A percentile compares a stretch with the other conserved stretches of the same genome.
phyloP scores from a whole-genome alignment of 192 early-diverging fungal genomes.

The Dissophora globulifera region DNA sequence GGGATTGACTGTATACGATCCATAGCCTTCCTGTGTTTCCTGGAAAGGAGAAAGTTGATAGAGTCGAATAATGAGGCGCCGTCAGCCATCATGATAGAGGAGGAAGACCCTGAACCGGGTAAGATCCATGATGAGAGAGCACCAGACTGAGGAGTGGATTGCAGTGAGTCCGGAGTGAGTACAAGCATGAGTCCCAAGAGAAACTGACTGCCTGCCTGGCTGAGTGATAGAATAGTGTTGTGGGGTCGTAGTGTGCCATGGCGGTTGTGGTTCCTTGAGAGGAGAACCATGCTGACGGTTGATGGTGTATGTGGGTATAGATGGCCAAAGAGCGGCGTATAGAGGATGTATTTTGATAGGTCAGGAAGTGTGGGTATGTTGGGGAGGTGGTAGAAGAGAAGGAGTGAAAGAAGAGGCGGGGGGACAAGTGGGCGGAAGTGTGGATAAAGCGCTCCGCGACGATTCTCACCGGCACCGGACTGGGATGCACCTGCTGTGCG shows the following conservation, averaged over 20 bases:
- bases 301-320: neutral
- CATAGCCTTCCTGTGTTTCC: neutral
- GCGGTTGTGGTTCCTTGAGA: too few species aligned
- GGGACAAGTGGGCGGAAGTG: neutral
- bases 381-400: neutral
- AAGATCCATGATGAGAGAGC: neutral
- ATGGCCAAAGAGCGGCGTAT: too few species aligned
- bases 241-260: too few species aligned
- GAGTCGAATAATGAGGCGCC: conserved; percentile 23
- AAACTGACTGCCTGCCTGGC: conserved; percentile 17
- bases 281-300: neutral
- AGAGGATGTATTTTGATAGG: too few species aligned
- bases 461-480: neutral
- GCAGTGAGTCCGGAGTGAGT: conserved; percentile 14
- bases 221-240: conserved; percentile 6
- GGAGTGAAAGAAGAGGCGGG: neutral
- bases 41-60: conserved; percentile 8
- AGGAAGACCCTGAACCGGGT: neutral
- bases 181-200: conserved; percentile 23
- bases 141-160: neutral
- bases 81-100: conserved; percentile 14
- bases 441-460: neutral
- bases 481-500: too few species aligned
- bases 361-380: too few species aligned
- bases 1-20: neutral